Evolutionary conservation across 257 asterid genomes (phyloP).

Genomic region (Plectranthus barbatus): DNA sequence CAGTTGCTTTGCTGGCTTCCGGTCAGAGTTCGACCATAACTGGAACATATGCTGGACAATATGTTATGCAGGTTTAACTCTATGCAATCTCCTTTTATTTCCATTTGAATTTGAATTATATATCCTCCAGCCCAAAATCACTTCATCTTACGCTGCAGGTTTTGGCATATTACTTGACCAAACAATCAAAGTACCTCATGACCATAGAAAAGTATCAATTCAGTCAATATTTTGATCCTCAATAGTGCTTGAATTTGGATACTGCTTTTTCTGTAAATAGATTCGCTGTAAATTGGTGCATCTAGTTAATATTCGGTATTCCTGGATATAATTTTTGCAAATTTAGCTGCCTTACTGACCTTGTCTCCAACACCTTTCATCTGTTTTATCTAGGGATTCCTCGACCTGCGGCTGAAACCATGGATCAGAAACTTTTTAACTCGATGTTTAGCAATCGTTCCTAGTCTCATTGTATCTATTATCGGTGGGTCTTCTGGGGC

Average conservation of each 20-base stretch:
- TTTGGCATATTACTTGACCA: neutral
- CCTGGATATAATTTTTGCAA: neutral
- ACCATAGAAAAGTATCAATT: neutral
- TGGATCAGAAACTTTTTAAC: conserved; percentile 86
- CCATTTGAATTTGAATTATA: neutral
- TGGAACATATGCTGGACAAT: conserved; percentile 97
- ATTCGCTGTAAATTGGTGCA: neutral
- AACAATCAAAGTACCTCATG: neutral
- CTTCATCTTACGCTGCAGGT: neutral
- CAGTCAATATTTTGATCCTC: neutral
- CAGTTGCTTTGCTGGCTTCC: conserved; percentile 90
- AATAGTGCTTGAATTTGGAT: neutral
- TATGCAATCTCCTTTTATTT: neutral
- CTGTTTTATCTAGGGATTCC: conserved; percentile 60
- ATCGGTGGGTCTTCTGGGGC: conserved; percentile 86
- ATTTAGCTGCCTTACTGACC: neutral
- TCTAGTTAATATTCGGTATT: neutral
- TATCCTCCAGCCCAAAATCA: neutral
- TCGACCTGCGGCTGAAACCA: conserved; percentile 78
- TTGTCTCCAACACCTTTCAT: neutral
- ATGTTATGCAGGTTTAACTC: conserved; percentile 81
- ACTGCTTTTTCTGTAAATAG: neutral
- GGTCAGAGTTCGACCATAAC: conserved; percentile 98
- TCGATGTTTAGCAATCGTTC: conserved; percentile 84
- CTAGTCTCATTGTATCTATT: conserved; percentile 77